Conservation (phyloP, 2,329 filamentous ascomycete species). For the Alternaria panax region DNA sequence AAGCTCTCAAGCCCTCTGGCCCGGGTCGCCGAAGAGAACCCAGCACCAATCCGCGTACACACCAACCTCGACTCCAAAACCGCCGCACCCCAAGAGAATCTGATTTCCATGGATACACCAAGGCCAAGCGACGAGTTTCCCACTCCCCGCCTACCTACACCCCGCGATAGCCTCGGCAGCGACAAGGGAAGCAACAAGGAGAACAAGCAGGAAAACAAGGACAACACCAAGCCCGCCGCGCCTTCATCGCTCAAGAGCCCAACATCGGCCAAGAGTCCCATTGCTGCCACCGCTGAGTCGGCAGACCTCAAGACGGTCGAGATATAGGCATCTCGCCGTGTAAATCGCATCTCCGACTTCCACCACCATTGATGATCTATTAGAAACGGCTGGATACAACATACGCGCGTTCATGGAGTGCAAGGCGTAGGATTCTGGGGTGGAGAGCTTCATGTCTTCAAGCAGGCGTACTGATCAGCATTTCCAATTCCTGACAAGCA, state of each 20-base stretch:
- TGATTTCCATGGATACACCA: conserved; percentile 54
- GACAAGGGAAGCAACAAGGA: conserved; percentile 52
- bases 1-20: conserved; percentile 76
- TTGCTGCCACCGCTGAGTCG: conserved; percentile 24
- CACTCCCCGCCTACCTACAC: conserved; percentile 28
- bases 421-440: conserved; percentile 27
- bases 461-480: conserved; percentile 13
- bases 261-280: background rate
- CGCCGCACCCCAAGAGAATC: conserved; percentile 45
- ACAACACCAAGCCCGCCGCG: conserved; percentile 30
- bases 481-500: conserved; percentile 1
- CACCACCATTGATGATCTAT: conserved; percentile 26
- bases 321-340: conserved; percentile 45
- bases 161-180: conserved; percentile 46
- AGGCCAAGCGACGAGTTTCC: conserved; percentile 49
- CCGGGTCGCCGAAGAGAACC: conserved; percentile 73
- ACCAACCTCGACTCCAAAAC: conserved; percentile 45
- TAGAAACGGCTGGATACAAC: conserved; percentile 42
- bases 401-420: conserved; percentile 23
- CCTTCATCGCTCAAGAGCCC: conserved; percentile 40
- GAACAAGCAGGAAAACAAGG: too few relatives aligned
- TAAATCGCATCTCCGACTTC: conserved; percentile 11
- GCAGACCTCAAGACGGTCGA: conserved; percentile 59
- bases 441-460: background rate
- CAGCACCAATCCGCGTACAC: conserved; percentile 49